phyloP scores from a whole-genome alignment of 23 red algal species.

The Gracilaria gracilis region DNA sequence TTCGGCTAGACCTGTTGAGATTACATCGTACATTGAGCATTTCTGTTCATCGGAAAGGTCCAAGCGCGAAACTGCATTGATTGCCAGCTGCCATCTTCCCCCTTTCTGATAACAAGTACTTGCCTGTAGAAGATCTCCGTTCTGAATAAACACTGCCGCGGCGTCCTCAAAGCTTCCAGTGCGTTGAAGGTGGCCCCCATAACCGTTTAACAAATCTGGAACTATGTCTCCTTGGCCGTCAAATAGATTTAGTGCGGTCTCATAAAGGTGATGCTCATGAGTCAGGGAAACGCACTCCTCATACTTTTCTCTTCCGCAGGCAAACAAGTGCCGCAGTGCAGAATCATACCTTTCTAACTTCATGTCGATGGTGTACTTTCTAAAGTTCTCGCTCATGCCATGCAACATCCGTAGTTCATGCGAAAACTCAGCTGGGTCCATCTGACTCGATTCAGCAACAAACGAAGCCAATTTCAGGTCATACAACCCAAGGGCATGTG shows the following conservation, averaged over 20 bases:
- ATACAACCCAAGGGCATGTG: conserved; percentile 77
- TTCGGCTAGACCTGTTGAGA: conserved; percentile 39
- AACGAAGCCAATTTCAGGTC: conserved; percentile 72
- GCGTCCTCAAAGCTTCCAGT: conserved; percentile 46
- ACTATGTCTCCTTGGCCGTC: neutral
- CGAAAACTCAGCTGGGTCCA: conserved; percentile 74
- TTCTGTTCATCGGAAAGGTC: neutral
- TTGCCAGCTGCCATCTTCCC: conserved; percentile 50
- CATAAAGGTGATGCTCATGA: conserved; percentile 50
- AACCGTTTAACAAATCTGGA: conserved; percentile 47
- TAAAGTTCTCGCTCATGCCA: conserved; percentile 35
- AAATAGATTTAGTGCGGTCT: conserved; percentile 62
- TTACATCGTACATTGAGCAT: neutral
- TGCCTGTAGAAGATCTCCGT: conserved; percentile 45
- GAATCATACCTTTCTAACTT: conserved; percentile 56
- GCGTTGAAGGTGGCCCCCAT: conserved; percentile 12
- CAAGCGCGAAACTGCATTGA: conserved; percentile 25
- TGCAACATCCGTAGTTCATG: conserved; percentile 58
- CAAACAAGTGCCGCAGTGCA: conserved; percentile 51
- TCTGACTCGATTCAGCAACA: conserved; percentile 59
- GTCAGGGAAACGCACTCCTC: conserved; percentile 39
- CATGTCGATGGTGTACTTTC: conserved; percentile 79
- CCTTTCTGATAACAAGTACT: conserved; percentile 56
- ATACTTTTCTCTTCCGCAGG: neutral
- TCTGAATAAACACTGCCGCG: conserved; percentile 51